Evolutionary conservation across 2,329 filamentous ascomycete genomes (phyloP), one percentile per base, ranked within the genome.

Genomic region (Parastagonospora nodorum): DNA sequence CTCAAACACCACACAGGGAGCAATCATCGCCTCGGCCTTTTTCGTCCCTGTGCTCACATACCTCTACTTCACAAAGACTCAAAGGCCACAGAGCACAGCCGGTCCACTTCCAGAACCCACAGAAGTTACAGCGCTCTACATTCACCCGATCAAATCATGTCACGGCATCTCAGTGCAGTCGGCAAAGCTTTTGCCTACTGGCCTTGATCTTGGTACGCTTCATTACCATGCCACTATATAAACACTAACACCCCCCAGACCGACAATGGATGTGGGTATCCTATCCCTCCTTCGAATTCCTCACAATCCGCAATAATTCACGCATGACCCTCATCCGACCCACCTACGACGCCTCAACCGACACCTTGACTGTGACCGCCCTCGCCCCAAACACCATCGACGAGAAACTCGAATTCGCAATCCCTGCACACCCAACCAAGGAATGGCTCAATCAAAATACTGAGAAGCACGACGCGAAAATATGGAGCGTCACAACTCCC

Each of bases 121-220:
- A 0, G 71, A 77, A 40, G 72, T 81, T 32, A 73, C 74, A n/a
- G 72, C 72, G 4, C 74, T 87, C 9, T 79, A 79, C 48, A 77
- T 87, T 60, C 87, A 87, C 64, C 85, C 85, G 10, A 83, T 88
- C 62, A 88, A 88, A 64, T 87, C 84, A 53, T 88, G 85, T 60
- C 83, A 85, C 39, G 85, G 85, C 8, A 77, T 88, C 58, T 75
- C 80, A 35, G 74, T 87, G 8, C 67, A 78, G 12, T 78, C 75
- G 2, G 78, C 82, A 2, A 75, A 73, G 4, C 74, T 88, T 1
- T 75, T 80, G 30, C 78, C 77, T 39, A 80, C 82, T 3, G 85
- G 85, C 0, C 76, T 88, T 9, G 82, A 84, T 38, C 75, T 87
- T 10, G 68, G 68, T 71, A 64, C 24, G 41, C 48, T n/a, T 5